Conservation (phyloP, 345 rosid species). For the Eucalyptus fibrosa region DNA sequence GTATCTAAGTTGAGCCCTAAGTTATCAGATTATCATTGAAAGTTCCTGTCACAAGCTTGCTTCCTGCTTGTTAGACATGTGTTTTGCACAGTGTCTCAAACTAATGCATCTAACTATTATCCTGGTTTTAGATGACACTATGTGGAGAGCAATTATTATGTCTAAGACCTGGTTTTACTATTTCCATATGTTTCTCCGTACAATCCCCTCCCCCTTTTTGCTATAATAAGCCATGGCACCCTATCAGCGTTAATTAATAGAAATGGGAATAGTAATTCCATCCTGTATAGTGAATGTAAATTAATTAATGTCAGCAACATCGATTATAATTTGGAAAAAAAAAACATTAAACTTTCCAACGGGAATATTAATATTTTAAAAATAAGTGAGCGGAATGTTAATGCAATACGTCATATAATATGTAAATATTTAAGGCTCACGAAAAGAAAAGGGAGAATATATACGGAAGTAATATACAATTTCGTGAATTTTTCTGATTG, state of each 20-base stretch:
- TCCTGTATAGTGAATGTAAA: not conserved
- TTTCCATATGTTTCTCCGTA: not conserved
- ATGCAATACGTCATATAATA: not conserved
- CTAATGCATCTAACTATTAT: too few species aligned
- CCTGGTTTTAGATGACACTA: too few species aligned
- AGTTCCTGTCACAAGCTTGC: rapidly evolving
- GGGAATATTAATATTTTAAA: not conserved
- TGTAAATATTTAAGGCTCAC: not conserved
- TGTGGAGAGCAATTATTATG: not conserved
- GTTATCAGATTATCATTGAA: too few species aligned
- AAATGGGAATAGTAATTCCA: not conserved
- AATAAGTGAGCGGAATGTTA: not conserved
- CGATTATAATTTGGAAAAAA: not conserved
- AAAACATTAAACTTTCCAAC: not conserved
- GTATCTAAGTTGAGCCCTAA: rapidly evolving
- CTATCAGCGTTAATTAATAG: not conserved
- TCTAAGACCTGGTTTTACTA: too few species aligned
- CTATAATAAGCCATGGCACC: not conserved
- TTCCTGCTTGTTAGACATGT: rapidly evolving
- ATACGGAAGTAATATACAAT: not conserved
- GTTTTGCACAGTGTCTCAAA: rapidly evolving
- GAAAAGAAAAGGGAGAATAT: not conserved
- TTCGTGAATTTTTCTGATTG: not conserved
- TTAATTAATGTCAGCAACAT: not conserved
- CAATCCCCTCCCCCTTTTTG: not conserved